phyloP scores from a whole-genome alignment of 345 rosid species.

The Murraya paniculata region DNA sequence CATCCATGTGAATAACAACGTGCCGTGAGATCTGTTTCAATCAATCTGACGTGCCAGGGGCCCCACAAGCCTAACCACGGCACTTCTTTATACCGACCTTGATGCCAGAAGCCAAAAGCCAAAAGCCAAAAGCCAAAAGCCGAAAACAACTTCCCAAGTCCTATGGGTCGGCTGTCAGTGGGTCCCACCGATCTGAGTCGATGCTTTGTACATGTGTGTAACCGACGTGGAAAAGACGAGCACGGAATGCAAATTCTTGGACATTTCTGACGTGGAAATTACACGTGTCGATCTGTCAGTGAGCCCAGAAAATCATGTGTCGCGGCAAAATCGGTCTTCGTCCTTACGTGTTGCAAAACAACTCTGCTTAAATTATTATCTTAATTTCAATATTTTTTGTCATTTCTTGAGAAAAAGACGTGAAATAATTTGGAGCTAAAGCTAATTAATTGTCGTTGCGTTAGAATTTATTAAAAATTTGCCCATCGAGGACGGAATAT shows the following conservation, averaged over 20 bases:
- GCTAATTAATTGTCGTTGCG: background rate
- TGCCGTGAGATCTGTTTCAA: background rate
- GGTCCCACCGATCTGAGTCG: background rate
- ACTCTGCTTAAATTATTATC: background rate
- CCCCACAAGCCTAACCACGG: background rate
- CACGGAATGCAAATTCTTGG: background rate
- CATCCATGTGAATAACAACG: background rate
- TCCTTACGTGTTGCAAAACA: background rate
- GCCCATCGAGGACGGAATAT: no score
- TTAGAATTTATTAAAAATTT: no score
- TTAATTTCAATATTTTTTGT: background rate
- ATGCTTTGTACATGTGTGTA: background rate
- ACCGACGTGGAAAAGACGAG: slow-evolving; percentile 21
- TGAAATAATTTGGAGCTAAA: background rate
- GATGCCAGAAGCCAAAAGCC: background rate
- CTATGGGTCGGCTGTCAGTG: background rate
- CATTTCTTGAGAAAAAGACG: background rate
- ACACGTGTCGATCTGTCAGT: background rate
- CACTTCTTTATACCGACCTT: background rate
- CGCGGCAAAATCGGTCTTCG: background rate
- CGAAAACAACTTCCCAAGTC: background rate
- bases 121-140: background rate
- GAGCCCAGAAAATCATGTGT: background rate
- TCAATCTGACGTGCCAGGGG: background rate
- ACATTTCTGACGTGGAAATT: slow-evolving; percentile 1